phyloP scores from a whole-genome alignment of 2,329 filamentous ascomycete genomes.

The Byssothecium circinans region DNA sequence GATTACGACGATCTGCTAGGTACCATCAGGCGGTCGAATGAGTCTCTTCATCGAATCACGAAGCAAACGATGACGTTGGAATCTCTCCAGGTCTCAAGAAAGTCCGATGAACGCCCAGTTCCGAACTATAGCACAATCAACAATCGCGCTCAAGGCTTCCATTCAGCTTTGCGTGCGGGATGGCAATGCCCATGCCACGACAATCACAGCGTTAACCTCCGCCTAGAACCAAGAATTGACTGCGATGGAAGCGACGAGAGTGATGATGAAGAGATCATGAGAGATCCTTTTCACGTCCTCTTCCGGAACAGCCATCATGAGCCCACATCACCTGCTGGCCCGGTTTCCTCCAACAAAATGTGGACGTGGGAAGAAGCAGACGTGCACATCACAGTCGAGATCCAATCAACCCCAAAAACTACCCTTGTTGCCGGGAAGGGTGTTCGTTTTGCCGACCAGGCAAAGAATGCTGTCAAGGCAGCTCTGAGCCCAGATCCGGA shows the following conservation, averaged over 20 bases:
- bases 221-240: constrained; percentile 24
- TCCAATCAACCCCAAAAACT: not conserved
- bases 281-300: constrained; percentile 21
- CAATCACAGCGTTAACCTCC: constrained; percentile 27
- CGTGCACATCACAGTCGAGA: constrained; percentile 12
- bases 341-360: not conserved
- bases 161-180: constrained; percentile 18
- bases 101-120: constrained; percentile 1
- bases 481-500: constrained; percentile 15
- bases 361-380: constrained; percentile 27
- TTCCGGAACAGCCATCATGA: constrained; percentile 17
- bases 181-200: constrained; percentile 28
- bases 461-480: constrained; percentile 20
- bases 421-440: constrained; percentile 3
- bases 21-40: constrained; percentile 22
- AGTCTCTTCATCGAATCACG: constrained; percentile 24
- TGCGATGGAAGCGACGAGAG: constrained; percentile 14
- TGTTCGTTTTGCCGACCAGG: constrained; percentile 18
- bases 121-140: constrained; percentile 27
- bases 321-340: not conserved
- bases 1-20: constrained; percentile 31
- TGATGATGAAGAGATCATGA: constrained; percentile 13
- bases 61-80: constrained; percentile 24
- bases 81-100: constrained; percentile 8
- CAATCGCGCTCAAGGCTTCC: constrained; percentile 20